Evolutionary conservation across 192 early-diverging fungal genomes (phyloP).

Genomic region (Dissophora ornata): DNA sequence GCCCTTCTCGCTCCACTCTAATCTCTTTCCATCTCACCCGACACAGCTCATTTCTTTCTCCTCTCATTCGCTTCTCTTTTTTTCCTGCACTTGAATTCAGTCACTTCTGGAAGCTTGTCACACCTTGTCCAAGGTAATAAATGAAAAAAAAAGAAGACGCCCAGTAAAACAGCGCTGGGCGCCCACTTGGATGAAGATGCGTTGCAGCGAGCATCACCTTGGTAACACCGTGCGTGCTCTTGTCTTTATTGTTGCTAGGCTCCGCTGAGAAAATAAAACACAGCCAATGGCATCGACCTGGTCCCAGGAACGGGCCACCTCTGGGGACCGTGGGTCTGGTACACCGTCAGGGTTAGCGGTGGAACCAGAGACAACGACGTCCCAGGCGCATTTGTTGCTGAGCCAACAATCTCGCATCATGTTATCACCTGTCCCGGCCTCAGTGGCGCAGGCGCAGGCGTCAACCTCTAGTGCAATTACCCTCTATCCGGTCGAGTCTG

Average conservation of each 20-base stretch:
- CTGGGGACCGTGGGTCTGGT: neutral
- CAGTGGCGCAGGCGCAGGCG: constrained; percentile 8
- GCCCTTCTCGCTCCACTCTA: too few relatives aligned
- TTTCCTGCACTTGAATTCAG: neutral
- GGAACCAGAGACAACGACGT: neutral
- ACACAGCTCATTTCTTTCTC: neutral
- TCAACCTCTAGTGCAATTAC: constrained; percentile 12
- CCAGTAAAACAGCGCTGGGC: too few relatives aligned
- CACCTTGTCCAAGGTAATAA: constrained; percentile 9
- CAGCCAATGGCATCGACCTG: constrained; percentile 12
- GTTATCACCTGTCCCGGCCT: constrained; percentile 42
- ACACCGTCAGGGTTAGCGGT: neutral
- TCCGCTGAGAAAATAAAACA: neutral
- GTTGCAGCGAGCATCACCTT: neutral
- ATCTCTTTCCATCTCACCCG: neutral
- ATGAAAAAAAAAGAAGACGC: too few relatives aligned
- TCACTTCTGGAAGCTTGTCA: neutral
- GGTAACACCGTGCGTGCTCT: constrained; percentile 1
- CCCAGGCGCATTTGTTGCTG: neutral
- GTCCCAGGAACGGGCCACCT: constrained; percentile 16
- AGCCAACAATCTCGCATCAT: constrained; percentile 18
- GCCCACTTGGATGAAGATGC: too few relatives aligned
- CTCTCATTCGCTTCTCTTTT: neutral
- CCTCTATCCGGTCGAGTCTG: constrained; percentile 41
- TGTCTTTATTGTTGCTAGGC: neutral